phyloP scores from a whole-genome alignment of 805 yeast species.

The Cyberlindnera galapagoensis region DNA sequence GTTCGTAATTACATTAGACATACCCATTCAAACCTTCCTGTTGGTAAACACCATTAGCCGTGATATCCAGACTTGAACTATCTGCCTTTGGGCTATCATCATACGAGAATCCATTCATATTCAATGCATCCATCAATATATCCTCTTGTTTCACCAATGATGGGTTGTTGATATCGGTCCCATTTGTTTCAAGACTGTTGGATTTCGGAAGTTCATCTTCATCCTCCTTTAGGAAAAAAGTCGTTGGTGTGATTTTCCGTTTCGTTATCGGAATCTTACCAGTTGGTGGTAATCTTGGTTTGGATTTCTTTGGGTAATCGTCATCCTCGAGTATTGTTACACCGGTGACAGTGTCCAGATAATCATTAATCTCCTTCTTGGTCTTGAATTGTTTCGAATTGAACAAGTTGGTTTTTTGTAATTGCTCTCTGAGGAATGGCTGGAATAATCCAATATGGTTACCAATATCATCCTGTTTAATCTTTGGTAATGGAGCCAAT shows the following conservation, averaged over 20 bases:
- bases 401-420: conserved; percentile 35
- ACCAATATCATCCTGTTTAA: conserved; percentile 46
- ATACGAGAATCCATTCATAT: too few relatives aligned
- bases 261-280: conserved; percentile 73
- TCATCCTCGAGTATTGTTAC: conserved; percentile 73
- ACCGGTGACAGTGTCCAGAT: conserved; percentile 27
- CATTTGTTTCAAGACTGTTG: too few relatives aligned
- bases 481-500: conserved; percentile 43
- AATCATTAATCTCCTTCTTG: conserved; percentile 24
- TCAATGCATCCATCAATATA: too few relatives aligned
- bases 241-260: conserved; percentile 48
- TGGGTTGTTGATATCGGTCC: too few relatives aligned
- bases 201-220: too few relatives aligned
- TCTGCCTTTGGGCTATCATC: too few relatives aligned
- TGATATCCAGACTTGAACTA: too few relatives aligned
- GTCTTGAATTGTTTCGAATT: conserved; percentile 32
- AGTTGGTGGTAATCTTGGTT: conserved; percentile 80
- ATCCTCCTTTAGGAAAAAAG: conserved; percentile 45
- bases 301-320: conserved; percentile 67
- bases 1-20: too few relatives aligned
- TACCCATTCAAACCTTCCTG: too few relatives aligned
- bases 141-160: too few relatives aligned
- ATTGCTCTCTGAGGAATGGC: conserved; percentile 43
- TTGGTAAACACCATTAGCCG: too few relatives aligned
- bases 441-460: conserved; percentile 51